Conservation (phyloP, 306 rosid species). For the Corylus avellana region DNA sequence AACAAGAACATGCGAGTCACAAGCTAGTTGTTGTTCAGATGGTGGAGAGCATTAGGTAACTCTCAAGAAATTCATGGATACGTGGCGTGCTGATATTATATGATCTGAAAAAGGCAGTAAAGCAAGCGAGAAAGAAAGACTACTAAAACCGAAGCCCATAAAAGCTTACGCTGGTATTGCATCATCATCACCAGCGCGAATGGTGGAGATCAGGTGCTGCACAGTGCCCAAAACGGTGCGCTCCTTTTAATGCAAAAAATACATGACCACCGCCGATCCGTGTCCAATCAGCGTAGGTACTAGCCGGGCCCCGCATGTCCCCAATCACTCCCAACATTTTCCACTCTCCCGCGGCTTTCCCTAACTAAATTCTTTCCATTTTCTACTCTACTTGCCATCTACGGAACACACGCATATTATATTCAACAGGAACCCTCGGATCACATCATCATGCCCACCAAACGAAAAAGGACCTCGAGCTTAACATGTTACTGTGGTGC, state of each 20-base stretch:
- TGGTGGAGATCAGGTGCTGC: conserved; percentile 6
- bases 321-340: neutral
- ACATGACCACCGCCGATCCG: neutral
- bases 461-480: too few relatives aligned
- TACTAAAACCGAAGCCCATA: neutral
- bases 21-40: neutral
- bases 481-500: too few relatives aligned
- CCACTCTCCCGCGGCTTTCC: neutral
- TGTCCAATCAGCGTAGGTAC: neutral
- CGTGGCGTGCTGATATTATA: neutral
- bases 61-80: neutral
- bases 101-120: neutral
- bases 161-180: too few relatives aligned
- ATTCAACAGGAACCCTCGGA: neutral
- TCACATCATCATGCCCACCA: neutral
- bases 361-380: neutral
- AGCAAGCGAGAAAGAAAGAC: neutral
- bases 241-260: neutral
- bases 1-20: neutral
- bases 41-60: neutral
- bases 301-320: neutral
- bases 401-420: too few relatives aligned
- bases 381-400: neutral
- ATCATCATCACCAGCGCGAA: neutral
- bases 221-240: neutral